Evolutionary conservation across 164 flowering plant genomes (phyloP).

Genomic region (Liriodendron chinense): DNA sequence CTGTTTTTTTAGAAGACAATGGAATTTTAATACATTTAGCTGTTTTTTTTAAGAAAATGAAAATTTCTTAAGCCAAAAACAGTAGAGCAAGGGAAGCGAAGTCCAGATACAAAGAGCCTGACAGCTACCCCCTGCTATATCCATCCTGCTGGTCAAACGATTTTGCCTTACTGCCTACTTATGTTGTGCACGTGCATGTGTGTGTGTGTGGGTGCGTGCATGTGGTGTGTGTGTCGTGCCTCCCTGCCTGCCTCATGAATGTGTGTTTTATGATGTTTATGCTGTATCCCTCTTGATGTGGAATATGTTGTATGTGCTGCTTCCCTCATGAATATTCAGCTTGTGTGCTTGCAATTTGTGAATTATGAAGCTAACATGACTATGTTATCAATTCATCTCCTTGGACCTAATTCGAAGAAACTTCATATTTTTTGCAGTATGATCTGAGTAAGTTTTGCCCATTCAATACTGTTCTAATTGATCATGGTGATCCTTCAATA

Average conservation of each 20-base stretch:
- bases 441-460: slow-evolving; percentile 88
- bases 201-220: no score
- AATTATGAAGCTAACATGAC: not conserved
- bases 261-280: no score
- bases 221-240: no score
- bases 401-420: not conserved
- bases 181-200: no score
- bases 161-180: no score
- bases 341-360: not conserved
- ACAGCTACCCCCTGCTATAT: not conserved
- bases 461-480: slow-evolving; percentile 78
- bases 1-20: no score
- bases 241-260: no score
- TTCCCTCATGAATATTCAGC: not conserved
- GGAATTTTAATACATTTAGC: no score
- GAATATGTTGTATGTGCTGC: no score
- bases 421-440: slow-evolving; percentile 55
- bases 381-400: not conserved
- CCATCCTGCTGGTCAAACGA: no score
- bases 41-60: no score
- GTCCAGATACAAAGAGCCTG: not conserved
- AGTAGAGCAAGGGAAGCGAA: not conserved
- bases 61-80: not conserved
- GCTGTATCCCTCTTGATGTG: no score
- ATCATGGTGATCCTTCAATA: slow-evolving; percentile 93